Base-by-base conservation (phyloP, 2,329 filamentous ascomycete genomes). In the Dactylellina drechsleri region DNA sequence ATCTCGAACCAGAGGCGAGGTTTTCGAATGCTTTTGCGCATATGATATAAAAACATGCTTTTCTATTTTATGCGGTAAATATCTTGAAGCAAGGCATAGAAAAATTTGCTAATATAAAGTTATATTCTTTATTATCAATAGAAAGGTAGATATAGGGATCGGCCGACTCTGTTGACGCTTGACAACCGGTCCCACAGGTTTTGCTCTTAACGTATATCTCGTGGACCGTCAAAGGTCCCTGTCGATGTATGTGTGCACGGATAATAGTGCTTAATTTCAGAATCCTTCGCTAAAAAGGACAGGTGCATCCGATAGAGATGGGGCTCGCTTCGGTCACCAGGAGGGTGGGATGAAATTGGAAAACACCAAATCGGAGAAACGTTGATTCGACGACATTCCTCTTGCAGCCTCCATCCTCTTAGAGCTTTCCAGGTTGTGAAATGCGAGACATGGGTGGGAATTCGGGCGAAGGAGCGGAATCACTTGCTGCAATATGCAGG, bases 361-460 rank as follows among this genome's bases (percentile, higher is more conserved):
- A 57, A 45, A 45, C 26, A 47, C 54, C 40, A 67, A 50, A 67
- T 67, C 64, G 64, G 64, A 67, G 52, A 49, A 67, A 67, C 64
- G 54, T 59, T 60, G 64, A 59, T 52, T 67, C 43, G 54, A 60
- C 53, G 50, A 66, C 50, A 66, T 66, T 52, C 62, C 62, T 49
- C 57, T 66, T 61, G 56, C 49, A 60, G 31, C 40, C 36, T 56
- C 36, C 15, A 13, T 45, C 45, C 26, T 47, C 23, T 28, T 16
- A 31, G 12, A 40, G 20, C 36, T 52, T 41, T 56, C 65, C 65
- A 68, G 65, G 65, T 68, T 68, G 65, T 61, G 65, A 68, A 61
- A 68, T 68, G 65, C 40, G 52, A 61, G 65, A 56, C 65, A 68
- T 58, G 66, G 66, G 59, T 57, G 28, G 40, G 66, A 18, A 18